Evolutionary conservation across 192 early-diverging fungal species (phyloP).

Genomic region (Pilobolus umbonatus): DNA sequence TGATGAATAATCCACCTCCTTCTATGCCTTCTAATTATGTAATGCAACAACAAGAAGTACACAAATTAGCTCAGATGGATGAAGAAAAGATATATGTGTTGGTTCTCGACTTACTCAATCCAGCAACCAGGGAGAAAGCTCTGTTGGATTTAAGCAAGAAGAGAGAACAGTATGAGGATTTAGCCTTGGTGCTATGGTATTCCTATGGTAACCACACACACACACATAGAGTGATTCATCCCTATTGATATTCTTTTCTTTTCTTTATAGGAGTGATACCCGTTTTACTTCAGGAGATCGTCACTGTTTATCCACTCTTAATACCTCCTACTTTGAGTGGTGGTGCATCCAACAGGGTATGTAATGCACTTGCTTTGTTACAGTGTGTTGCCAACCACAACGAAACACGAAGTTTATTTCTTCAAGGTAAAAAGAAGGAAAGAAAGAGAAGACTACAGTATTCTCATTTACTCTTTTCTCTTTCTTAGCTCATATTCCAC

Average conservation of each 20-base stretch:
- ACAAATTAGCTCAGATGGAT: constrained; percentile 36
- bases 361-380: constrained; percentile 91
- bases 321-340: constrained; percentile 82
- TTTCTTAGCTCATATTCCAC: constrained; percentile 83
- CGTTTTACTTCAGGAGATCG: constrained; percentile 92
- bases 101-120: constrained; percentile 81
- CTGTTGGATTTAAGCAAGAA: constrained; percentile 91
- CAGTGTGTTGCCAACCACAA: constrained; percentile 95
- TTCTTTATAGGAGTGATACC: constrained; percentile 91
- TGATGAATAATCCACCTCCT: constrained; percentile 22
- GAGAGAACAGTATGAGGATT: constrained; percentile 90
- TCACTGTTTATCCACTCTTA: constrained; percentile 90
- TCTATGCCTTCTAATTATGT: constrained; percentile 6
- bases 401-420: constrained; percentile 80
- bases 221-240: neutral
- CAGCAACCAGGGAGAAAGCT: constrained; percentile 77
- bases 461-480: constrained; percentile 14
- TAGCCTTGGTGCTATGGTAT: constrained; percentile 97
- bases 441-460: neutral
- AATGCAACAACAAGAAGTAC: constrained; percentile 27
- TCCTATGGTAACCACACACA: constrained; percentile 86
- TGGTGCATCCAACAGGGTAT: constrained; percentile 90
- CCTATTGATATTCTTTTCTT: neutral
- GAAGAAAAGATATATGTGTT: constrained; percentile 88
- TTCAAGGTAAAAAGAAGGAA: constrained; percentile 55